These are phyloP conservation scores for Botrytis paeoniae DNA, from an alignment of 2,329 filamentous ascomycete genomes.

Conservation along the genomic window DNA sequence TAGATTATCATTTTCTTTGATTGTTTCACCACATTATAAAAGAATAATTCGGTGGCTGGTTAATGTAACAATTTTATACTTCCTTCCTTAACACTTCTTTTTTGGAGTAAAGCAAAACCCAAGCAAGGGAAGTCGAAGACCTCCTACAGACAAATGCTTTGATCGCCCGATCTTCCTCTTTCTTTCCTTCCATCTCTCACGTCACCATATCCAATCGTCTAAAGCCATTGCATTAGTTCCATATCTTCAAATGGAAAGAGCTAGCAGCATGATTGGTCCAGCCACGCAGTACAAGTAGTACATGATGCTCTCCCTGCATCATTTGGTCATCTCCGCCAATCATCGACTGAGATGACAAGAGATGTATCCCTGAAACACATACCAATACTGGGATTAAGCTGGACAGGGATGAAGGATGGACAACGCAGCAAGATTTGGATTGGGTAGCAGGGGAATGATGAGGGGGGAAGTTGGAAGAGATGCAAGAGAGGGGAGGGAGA, in stretches of 20 bases:
- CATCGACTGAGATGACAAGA: not conserved
- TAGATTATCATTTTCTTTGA: not conserved
- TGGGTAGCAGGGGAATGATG: not conserved
- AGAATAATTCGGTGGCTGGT: not conserved
- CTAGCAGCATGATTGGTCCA: conserved; percentile 1
- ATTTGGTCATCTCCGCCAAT: not conserved
- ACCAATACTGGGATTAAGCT: not conserved
- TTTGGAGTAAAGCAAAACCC: not conserved
- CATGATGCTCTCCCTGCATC: not conserved
- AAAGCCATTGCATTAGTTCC: not conserved
- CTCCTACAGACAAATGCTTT: not conserved
- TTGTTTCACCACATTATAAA: not conserved
- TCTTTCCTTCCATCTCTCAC: not conserved
- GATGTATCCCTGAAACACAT: not conserved
- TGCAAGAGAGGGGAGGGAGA: not conserved
- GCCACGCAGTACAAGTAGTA: not conserved
- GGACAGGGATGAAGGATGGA: not conserved
- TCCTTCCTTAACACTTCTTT: not conserved
- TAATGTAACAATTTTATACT: not conserved
- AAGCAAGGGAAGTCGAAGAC: conserved; percentile 9
- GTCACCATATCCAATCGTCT: not conserved
- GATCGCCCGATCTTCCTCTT: conserved; percentile 13
- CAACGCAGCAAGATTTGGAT: conserved; percentile 10
- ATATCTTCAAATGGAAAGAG: not conserved
- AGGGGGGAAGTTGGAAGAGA: not conserved